Conservation (phyloP, 208 protist species). For the Crithidia thermophila region DNA sequence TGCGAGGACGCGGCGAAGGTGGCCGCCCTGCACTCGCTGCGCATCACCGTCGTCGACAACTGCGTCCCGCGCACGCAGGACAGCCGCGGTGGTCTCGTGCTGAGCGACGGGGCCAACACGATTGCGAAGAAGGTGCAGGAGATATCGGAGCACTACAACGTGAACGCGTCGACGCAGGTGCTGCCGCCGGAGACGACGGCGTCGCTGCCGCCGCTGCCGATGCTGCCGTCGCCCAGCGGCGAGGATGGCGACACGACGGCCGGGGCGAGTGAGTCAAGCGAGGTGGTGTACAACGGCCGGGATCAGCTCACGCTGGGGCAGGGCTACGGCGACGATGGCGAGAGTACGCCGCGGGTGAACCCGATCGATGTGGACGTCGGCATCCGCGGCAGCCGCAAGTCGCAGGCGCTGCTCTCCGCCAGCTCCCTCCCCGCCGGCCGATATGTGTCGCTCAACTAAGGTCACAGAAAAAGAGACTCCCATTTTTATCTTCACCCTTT, state of each 20-base stretch:
- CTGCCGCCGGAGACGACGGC: constrained; percentile 23
- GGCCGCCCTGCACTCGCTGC: constrained; percentile 18
- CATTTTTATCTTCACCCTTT: background rate
- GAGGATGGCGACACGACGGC: constrained; percentile 15
- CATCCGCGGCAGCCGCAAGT: constrained; percentile 14
- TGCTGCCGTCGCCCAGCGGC: constrained; percentile 6
- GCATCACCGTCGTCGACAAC: constrained; percentile 27
- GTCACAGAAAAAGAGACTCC: background rate
- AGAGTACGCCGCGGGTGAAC: constrained; percentile 13
- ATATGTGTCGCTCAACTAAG: constrained; percentile 23
- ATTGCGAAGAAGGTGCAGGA: constrained; percentile 30
- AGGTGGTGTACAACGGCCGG: background rate
- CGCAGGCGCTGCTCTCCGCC: constrained; percentile 1
- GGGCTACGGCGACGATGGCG: background rate
- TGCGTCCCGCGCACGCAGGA: constrained; percentile 11
- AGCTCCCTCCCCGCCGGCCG: constrained; percentile 17
- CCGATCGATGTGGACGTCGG: constrained; percentile 21
- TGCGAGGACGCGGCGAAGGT: constrained; percentile 17
- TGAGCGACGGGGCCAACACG: constrained; percentile 16
- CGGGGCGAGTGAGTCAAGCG: constrained; percentile 20
- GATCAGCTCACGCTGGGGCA: constrained; percentile 1
- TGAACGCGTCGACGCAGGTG: constrained; percentile 27
- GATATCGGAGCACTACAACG: constrained; percentile 27
- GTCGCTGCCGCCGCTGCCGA: constrained; percentile 26
- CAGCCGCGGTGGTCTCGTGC: constrained; percentile 17